phyloP scores from a whole-genome alignment of 495 filamentous ascomycete species.

The Cryomyces antarcticus region DNA sequence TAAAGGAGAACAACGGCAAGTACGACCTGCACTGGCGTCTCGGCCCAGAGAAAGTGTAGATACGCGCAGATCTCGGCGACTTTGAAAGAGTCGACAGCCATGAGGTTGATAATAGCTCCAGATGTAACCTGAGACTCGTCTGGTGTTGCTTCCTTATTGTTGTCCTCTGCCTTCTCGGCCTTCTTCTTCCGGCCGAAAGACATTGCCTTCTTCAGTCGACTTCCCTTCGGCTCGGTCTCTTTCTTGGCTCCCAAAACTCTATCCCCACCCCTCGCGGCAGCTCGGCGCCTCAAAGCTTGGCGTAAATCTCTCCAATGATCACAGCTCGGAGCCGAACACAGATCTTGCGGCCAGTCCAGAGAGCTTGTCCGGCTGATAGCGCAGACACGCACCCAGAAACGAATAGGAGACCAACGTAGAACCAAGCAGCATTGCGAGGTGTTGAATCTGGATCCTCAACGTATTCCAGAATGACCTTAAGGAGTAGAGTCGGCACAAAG shows the following conservation, averaged over 20 bases:
- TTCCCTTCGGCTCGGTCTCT: conserved; percentile 21
- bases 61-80: conserved; percentile 85
- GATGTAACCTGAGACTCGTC: conserved; percentile 64
- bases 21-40: conserved; percentile 62
- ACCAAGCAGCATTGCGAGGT: conserved; percentile 81
- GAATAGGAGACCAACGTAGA: conserved; percentile 81
- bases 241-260: conserved; percentile 36
- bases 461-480: conserved; percentile 82
- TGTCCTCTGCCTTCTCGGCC: conserved; percentile 18
- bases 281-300: conserved; percentile 90
- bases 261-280: conserved; percentile 47
- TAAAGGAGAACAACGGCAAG: conserved; percentile 65
- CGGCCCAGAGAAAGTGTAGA: conserved; percentile 73
- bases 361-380: conserved; percentile 63
- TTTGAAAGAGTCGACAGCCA: conserved; percentile 99
- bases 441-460: conserved; percentile 63
- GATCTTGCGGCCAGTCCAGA: conserved; percentile 84
- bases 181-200: conserved; percentile 43
- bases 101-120: conserved; percentile 94
- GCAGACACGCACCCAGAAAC: conserved; percentile 59
- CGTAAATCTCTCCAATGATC: conserved; percentile 93
- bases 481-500: conserved; percentile 76
- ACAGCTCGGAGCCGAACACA: conserved; percentile 85
- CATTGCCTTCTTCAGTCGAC: conserved; percentile 28
- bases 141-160: conserved; percentile 21